Evolutionary conservation across 1,284 basidiomycete species (phyloP).

Genomic region (Puccinia horiana): DNA sequence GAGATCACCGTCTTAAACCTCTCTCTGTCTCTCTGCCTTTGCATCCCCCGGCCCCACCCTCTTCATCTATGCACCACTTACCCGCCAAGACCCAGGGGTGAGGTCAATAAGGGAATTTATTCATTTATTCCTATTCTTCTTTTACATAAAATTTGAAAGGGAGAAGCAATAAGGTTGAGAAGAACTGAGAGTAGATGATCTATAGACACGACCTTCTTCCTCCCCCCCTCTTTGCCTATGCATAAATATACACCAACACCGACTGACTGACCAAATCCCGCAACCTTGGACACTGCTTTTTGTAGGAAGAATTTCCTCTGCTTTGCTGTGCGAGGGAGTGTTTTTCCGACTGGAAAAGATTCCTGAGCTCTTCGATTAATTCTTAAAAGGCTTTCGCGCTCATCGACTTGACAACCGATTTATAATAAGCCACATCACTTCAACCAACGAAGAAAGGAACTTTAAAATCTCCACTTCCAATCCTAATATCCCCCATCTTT

Average conservation of each 20-base stretch:
- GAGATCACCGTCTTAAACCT: neutral
- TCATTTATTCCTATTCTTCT: neutral
- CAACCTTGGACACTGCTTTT: neutral
- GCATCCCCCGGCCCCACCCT: neutral
- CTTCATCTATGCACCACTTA: neutral
- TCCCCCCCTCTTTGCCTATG: neutral
- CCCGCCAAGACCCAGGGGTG: constrained; percentile 10
- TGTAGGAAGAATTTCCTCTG: neutral
- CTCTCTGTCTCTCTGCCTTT: neutral
- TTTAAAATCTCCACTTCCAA: no score
- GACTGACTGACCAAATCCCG: neutral
- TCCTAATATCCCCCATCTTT: no score
- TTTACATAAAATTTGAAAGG: neutral
- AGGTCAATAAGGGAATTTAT: neutral
- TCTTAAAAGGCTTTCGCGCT: no score
- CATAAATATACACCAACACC: neutral
- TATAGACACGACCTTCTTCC: neutral
- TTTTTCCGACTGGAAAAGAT: neutral
- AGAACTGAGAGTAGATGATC: neutral
- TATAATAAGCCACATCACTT: no score
- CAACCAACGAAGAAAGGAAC: no score
- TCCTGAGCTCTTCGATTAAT: neutral
- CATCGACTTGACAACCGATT: no score
- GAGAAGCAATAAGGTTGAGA: neutral
- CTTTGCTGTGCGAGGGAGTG: neutral